Evolutionary conservation across 2,329 filamentous ascomycete genomes (phyloP), one percentile per base, ranked within the genome.

Genomic region (Elsinoe perseae): DNA sequence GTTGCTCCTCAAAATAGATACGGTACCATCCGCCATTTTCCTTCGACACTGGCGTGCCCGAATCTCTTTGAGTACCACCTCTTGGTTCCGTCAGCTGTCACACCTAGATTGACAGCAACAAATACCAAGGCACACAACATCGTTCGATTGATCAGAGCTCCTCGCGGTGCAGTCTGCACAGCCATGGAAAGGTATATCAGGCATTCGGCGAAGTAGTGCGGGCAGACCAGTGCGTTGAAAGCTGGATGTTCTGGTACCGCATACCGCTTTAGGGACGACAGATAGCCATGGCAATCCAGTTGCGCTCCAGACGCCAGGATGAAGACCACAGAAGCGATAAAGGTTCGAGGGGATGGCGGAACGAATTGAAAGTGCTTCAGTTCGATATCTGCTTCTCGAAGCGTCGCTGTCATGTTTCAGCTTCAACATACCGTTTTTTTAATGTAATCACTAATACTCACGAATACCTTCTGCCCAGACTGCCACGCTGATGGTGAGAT

Each of bases 141-240:
- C 0, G 91, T 92, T 67, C 75, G 80, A 70, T 95, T 96, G 58
- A 89, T 68, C 56, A 80, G 61, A 28, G 75, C 71, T 9, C 83
- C 86, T 6, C 72, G 64, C 0, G 91, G 90, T 1, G 91, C 89
- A 27, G 85, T 83, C 36, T 86, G 69, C 44, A 93, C 72, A 2
- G 89, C 80, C 61, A 98, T 72, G n/a, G 85, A 80, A 18, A 90
- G 67, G 68, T 98, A 97, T 58, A 96, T 82, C 38, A 86, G 68
- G 66, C 88, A 91, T 73, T 97, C 93, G 65, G 86, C 89, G 2
- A 87, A 87, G 70, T 97, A 98, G 72, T 98, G 93, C 16, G 93
- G 90, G 64, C 87, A 95, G 36, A 96, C 72, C 20, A 95, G 70
- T 57, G 77, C 75, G 43, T 76, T 75, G 70, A 97, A 98, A 57